Conservation (phyloP, 352 stramenopile genomes). For the Aphanomyces euteiches region DNA sequence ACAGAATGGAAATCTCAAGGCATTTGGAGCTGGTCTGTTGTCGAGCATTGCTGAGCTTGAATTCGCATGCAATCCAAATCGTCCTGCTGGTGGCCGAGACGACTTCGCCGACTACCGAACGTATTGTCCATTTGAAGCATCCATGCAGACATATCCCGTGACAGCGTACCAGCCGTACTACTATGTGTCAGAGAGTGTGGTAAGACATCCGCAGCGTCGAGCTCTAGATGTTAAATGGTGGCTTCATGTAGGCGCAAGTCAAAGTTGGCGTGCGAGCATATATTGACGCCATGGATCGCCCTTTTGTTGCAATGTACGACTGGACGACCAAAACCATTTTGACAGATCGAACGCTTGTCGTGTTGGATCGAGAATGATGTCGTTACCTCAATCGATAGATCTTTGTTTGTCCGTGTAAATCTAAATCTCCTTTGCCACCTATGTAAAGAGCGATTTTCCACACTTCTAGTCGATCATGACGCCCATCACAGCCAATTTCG, state of each 20-base stretch:
- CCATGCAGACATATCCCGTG: constrained; percentile 77
- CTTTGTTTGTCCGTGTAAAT: too few relatives aligned
- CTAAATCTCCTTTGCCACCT: too few relatives aligned
- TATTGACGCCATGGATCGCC: constrained; percentile 60
- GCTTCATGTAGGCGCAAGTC: constrained; percentile 40
- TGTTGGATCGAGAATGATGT: too few relatives aligned
- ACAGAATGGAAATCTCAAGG: constrained; percentile 47
- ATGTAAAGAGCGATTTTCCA: too few relatives aligned
- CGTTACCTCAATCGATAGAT: too few relatives aligned
- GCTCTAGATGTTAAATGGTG: not conserved
- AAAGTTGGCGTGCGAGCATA: constrained; percentile 75
- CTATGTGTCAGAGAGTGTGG: constrained; percentile 77
- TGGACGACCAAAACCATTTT: constrained; percentile 25
- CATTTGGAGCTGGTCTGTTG: constrained; percentile 82
- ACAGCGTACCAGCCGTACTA: constrained; percentile 87
- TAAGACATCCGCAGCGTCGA: not conserved
- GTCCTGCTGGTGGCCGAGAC: constrained; percentile 37
- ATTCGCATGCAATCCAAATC: constrained; percentile 56
- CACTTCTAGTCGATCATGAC: too few relatives aligned
- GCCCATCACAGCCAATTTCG: too few relatives aligned
- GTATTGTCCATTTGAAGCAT: constrained; percentile 77
- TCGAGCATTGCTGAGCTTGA: constrained; percentile 88
- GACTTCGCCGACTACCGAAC: constrained; percentile 50
- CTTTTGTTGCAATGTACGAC: constrained; percentile 78
- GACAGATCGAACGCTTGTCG: not conserved